Percentiles rank a stretch among this genome's conserved stretches.
These are phyloP conservation scores for Penicillium sp. DNA, from an alignment of 2,329 filamentous ascomycete genomes.

Conservation along the genomic window DNA sequence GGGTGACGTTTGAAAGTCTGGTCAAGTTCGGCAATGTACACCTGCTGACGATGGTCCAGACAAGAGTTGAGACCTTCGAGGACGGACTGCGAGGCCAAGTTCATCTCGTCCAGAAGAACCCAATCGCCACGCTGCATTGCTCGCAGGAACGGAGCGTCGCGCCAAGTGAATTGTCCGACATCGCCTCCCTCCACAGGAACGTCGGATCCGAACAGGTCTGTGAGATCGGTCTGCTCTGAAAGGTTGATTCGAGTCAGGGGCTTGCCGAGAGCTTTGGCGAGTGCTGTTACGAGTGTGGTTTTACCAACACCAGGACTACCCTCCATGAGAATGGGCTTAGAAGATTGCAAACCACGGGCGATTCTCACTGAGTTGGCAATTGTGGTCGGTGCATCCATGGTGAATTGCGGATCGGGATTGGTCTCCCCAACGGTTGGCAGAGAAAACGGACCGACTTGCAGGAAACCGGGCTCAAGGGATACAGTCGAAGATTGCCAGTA, in stretches of 20 bases:
- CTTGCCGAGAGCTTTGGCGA: slow-evolving; percentile 79
- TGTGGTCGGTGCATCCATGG: slow-evolving; percentile 88
- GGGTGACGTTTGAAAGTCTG: slow-evolving; percentile 90
- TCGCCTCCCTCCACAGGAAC: slow-evolving; percentile 92
- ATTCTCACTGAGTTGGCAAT: slow-evolving; percentile 89
- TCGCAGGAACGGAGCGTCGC: slow-evolving; percentile 91
- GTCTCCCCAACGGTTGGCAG: slow-evolving; percentile 62
- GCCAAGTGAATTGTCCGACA: slow-evolving; percentile 91
- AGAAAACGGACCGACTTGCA: slow-evolving; percentile 78
- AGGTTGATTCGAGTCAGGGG: slow-evolving; percentile 93
- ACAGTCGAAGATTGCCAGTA: slow-evolving; percentile 71
- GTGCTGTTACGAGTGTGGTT: slow-evolving; percentile 86
- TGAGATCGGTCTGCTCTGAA: slow-evolving; percentile 96
- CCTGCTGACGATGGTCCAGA: slow-evolving; percentile 92
- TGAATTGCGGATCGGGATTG: slow-evolving; percentile 66
- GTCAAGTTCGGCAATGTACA: slow-evolving; percentile 93
- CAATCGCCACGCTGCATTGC: slow-evolving; percentile 97
- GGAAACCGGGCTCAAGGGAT: slow-evolving; percentile 55
- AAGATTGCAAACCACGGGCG: slow-evolving; percentile 82
- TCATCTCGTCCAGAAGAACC: slow-evolving; percentile 99
- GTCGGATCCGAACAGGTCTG: slow-evolving; percentile 96
- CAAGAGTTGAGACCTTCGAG: slow-evolving; percentile 96
- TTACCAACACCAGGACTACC: slow-evolving; percentile 98
- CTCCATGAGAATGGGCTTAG: slow-evolving; percentile 91
- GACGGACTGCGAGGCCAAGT: slow-evolving; percentile 93